Evolutionary conservation across 805 yeast species (phyloP), one percentile per base, ranked within the genome.

Genomic region (Candida coquimbonensis): DNA sequence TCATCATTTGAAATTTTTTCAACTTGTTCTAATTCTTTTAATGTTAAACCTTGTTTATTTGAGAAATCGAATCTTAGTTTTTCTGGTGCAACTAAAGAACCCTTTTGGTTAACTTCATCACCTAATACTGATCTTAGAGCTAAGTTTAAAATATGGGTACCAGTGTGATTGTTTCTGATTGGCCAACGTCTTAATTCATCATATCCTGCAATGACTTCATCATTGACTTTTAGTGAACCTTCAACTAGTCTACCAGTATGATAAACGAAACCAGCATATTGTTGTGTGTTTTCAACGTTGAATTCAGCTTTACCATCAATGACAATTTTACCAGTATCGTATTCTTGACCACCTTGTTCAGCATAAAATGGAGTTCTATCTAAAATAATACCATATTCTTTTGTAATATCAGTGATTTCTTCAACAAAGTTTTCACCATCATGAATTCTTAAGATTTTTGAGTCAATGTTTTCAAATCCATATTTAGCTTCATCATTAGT

Each of bases 301-400:
- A 93, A 91, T 65, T 91, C 96, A 46, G 90, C 74, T 55, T 69
- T 69, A 39, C 95, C 96, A 62, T 90, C 97, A 59, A 88, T 80
- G 43, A 88, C 90, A 53, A 93, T 75, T 66, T 79, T 84, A 68
- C 99, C 99, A 38, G 95, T 85, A 65, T 93, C 99, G 61, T 76
- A 84, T 67, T 89, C 97, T 74, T 93, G 99, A 62, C 99, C 99
- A 80, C 99, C 99, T 69, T 87, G 95, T 72, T 93, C 99, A 42
- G 99, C 98, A 62, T 93, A 93, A 69, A 93, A 88, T 65, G 95
- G 93, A 25, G 98, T 87, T 65, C 80, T 84, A 64, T 93, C 95
- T 49, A 93, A 73, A 42, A 93, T 64, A 44, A 93, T 67, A 64
- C 99, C 99, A 54, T 75, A 68, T 63, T 86, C 88, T 53, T 68